Conservation (phyloP, 1,284 basidiomycete genomes). For the Marasmius oreades region DNA sequence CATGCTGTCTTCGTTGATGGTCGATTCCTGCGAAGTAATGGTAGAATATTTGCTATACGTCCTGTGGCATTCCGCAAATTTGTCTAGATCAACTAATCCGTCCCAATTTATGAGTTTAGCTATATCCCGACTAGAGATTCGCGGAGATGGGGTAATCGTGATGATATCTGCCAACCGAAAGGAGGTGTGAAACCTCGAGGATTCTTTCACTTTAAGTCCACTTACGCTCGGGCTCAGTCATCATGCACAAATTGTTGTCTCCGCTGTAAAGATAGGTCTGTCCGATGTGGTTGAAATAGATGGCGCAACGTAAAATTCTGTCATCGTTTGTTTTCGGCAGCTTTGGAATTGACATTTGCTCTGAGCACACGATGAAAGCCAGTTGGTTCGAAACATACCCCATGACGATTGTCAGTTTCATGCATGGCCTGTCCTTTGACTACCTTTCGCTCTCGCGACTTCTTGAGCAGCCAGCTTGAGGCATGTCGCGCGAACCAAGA, state of each 20-base stretch:
- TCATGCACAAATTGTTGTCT: conserved; percentile 61
- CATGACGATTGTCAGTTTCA: conserved; percentile 59
- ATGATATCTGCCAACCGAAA: background rate
- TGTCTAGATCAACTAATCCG: background rate
- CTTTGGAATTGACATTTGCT: background rate
- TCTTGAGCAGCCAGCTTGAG: conserved; percentile 65
- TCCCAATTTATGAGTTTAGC: background rate
- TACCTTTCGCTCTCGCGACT: conserved; percentile 52
- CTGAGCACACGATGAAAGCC: conserved; percentile 8
- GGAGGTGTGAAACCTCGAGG: too few relatives aligned
- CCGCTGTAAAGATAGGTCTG: conserved; percentile 54
- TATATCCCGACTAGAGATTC: background rate
- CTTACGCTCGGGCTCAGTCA: conserved; percentile 50
- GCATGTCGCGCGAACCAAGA: conserved; percentile 68
- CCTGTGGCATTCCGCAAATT: background rate
- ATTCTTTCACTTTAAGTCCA: background rate
- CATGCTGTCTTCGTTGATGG: conserved; percentile 43
- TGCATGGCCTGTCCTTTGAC: conserved; percentile 64
- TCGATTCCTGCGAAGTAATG: conserved; percentile 15
- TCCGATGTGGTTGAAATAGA: conserved; percentile 44
- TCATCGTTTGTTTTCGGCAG: conserved; percentile 48
- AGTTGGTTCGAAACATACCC: conserved; percentile 10
- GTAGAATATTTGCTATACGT: conserved; percentile 26
- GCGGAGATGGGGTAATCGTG: background rate
- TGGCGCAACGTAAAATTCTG: conserved; percentile 69